Evolutionary conservation across 2,329 filamentous ascomycete genomes (phyloP).

Genomic region (Colletotrichum navitas): DNA sequence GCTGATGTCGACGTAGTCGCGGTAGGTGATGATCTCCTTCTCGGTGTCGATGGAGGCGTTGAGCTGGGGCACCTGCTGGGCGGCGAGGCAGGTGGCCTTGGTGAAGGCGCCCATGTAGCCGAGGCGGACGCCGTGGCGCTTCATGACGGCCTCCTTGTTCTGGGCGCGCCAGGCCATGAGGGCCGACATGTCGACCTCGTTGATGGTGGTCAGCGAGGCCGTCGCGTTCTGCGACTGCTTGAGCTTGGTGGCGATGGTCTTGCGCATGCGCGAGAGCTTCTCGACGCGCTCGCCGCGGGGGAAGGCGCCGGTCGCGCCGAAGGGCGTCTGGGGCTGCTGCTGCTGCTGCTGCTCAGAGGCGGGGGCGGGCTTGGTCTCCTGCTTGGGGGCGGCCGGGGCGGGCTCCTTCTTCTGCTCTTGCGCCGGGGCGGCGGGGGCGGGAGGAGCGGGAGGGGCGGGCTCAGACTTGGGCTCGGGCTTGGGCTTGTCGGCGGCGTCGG

Average conservation of each 20-base stretch:
- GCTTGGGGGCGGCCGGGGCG: slow-evolving; percentile 29
- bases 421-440: slow-evolving; percentile 14
- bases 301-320: slow-evolving; percentile 32
- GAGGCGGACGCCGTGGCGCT: slow-evolving; percentile 56
- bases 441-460: slow-evolving; percentile 11
- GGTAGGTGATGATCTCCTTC: slow-evolving; percentile 67
- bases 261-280: slow-evolving; percentile 75
- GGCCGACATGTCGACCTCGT: slow-evolving; percentile 66
- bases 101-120: slow-evolving; percentile 83
- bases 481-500: slow-evolving; percentile 8
- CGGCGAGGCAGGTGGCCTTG: slow-evolving; percentile 76
- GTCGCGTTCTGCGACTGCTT: slow-evolving; percentile 76
- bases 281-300: slow-evolving; percentile 43
- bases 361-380: slow-evolving; percentile 34
- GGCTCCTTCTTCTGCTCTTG: slow-evolving; percentile 37
- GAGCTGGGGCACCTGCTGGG: slow-evolving; percentile 76
- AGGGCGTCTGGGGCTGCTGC: slow-evolving; percentile 14
- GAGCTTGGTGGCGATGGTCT: slow-evolving; percentile 78
- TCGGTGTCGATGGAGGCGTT: slow-evolving; percentile 72
- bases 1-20: slow-evolving; percentile 79
- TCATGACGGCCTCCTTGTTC: slow-evolving; percentile 67
- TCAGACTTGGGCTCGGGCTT: slow-evolving; percentile 18
- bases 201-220: slow-evolving; percentile 76
- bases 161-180: slow-evolving; percentile 74
- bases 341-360: background rate